These are phyloP conservation scores for Leccinum pachyderme DNA, from an alignment of 1,284 basidiomycete species.

Conservation along the genomic window DNA sequence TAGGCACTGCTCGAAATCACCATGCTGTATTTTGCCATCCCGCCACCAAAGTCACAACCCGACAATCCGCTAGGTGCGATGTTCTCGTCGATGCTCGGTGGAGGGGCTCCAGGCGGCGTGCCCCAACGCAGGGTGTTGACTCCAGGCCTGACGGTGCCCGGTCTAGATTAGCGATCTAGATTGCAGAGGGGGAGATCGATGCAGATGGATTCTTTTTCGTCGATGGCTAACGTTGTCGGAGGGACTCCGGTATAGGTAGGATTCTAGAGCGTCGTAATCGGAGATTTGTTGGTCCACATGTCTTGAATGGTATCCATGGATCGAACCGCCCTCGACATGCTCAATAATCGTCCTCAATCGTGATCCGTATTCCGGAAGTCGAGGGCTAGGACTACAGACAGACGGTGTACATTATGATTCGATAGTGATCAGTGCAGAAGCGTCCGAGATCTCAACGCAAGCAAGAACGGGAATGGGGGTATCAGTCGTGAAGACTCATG, in stretches of 20 bases:
- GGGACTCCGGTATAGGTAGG: slow-evolving; percentile 6
- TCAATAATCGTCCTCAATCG: background rate
- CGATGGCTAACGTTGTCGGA: slow-evolving; percentile 5
- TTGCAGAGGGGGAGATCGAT: background rate
- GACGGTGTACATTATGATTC: slow-evolving; percentile 14
- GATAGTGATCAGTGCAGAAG: slow-evolving; percentile 20
- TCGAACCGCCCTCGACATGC: background rate
- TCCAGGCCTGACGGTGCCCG: slow-evolving; percentile 37
- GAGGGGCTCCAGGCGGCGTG: slow-evolving; percentile 44
- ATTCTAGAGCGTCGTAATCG: slow-evolving; percentile 11
- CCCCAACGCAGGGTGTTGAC: slow-evolving; percentile 42
- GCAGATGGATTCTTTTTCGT: slow-evolving; percentile 11
- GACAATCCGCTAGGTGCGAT: slow-evolving; percentile 83
- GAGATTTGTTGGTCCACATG: slow-evolving; percentile 1
- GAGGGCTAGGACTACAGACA: slow-evolving; percentile 14
- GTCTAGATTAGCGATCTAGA: slow-evolving; percentile 36
- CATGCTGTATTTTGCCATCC: slow-evolving; percentile 79
- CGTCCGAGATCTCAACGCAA: slow-evolving; percentile 13
- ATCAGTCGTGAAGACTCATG: slow-evolving; percentile 15
- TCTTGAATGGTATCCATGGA: background rate
- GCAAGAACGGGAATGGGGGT: slow-evolving; percentile 10
- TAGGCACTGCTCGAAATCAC: slow-evolving; percentile 54
- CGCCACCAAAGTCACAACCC: slow-evolving; percentile 63
- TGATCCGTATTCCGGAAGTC: background rate
- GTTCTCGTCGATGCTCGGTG: slow-evolving; percentile 79